Evolutionary conservation across 352 stramenopile species (phyloP), one percentile per base, ranked within the genome.

Genomic region (Thraustochytrium striatum): DNA sequence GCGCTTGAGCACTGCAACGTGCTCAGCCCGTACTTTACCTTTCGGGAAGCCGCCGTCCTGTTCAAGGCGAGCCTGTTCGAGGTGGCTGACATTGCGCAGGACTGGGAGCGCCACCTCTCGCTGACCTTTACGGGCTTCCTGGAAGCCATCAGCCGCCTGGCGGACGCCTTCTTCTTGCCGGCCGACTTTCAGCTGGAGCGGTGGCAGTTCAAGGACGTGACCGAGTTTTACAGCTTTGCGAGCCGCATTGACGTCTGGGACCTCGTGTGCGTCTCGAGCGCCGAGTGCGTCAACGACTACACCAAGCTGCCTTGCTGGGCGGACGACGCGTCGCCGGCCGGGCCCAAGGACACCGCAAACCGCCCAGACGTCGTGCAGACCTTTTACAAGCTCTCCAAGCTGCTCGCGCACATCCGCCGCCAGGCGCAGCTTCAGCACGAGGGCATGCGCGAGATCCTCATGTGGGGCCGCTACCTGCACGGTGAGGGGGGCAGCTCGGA

Each of bases 211-310:
- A 16, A 21, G 19, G 52, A 75, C 30, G 47, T 41, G 3, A 13
- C 16, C 5, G 36, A 30, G 21, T 75, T 70, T 7, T 61, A 75
- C 35, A n/a, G 32, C 0, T 75, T 75, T 30, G 52, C 50, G 43
- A 38, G 65, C 2, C 43, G 65, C 25, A 30, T 75, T 5, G 65
- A 38, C 21, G 52, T 75, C 19, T 75, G 43, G 50, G 43, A 75
- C 11, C 3, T 68, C 7, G 16, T 70, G 11, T 70, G 50, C n/a
- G 59, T 38, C 2, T 19, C 59, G 13, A 38, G 41, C 9, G 32
- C 3, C 13, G 65, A 75, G 39, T 75, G 65, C 50, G 65, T 75
- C 21, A 75, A 75, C 32, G 65, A 75, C 39, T 75, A 61, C 25
- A 75, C 41, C 36, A 25, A 47, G 8, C 65, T 75, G 13, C 8